Percentiles rank a stretch among this genome's conserved stretches.
Conservation (phyloP, 1,139 yeast genomes). For the Saccharomyces hybrid region DNA sequence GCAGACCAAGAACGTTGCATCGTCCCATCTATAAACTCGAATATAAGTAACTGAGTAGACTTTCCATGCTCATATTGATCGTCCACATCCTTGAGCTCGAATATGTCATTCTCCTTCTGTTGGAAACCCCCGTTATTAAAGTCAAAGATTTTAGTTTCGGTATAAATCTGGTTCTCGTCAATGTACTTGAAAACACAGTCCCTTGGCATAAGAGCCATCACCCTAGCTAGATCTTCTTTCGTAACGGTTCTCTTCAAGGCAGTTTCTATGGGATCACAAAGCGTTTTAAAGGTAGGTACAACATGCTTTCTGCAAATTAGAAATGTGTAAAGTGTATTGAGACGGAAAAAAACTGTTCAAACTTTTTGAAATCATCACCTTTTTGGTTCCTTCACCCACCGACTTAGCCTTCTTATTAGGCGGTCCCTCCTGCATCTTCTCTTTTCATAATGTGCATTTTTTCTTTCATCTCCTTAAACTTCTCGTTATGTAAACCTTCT, state of each 20-base stretch:
- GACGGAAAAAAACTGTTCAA: constrained; percentile 39
- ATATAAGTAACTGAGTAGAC: constrained; percentile 50
- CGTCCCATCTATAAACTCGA: constrained; percentile 72
- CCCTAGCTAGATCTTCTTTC: constrained; percentile 52
- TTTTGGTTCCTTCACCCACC: neutral
- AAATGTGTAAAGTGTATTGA: constrained; percentile 52
- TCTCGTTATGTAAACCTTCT: neutral
- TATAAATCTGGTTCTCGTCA: constrained; percentile 56
- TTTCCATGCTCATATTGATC: constrained; percentile 28
- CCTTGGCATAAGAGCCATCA: constrained; percentile 56
- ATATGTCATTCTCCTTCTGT: constrained; percentile 45
- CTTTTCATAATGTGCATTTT: neutral
- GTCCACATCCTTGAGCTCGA: constrained; percentile 36
- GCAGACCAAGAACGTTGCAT: constrained; percentile 38
- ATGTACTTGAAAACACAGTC: constrained; percentile 67
- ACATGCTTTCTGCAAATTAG: constrained; percentile 49
- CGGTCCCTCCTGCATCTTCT: neutral
- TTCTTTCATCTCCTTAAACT: neutral
- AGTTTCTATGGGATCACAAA: constrained; percentile 42
- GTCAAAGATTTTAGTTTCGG: constrained; percentile 43
- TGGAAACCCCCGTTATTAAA: constrained; percentile 40
- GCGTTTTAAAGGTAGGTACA: constrained; percentile 45
- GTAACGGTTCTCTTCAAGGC: constrained; percentile 36
- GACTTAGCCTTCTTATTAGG: neutral
- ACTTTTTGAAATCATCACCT: constrained; percentile 28